Conservation (phyloP, 202 grass and related monocot species). For the Carex arenaria region DNA sequence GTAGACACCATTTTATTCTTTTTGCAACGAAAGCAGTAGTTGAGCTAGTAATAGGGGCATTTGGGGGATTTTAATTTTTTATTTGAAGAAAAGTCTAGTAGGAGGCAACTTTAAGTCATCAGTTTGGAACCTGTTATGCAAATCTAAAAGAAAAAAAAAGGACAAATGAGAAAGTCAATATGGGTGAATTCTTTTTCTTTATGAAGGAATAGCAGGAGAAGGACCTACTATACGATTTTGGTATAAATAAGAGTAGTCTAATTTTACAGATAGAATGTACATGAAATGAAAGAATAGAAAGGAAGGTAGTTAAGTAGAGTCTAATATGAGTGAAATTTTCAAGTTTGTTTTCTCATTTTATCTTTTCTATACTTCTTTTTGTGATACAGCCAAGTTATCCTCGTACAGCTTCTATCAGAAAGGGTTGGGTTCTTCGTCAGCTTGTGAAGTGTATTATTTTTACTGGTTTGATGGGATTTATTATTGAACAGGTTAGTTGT, state of each 20-base stretch:
- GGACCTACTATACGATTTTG: neutral
- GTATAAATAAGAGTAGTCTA: neutral
- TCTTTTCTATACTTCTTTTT: neutral
- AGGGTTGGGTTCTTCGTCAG: conserved; percentile 78
- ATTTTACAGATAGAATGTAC: neutral
- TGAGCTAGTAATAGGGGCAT: neutral
- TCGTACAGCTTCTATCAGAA: conserved; percentile 59
- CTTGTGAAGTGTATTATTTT: conserved; percentile 81
- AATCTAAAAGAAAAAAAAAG: neutral
- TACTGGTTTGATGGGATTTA: conserved; percentile 97
- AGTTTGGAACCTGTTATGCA: neutral
- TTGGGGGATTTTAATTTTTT: neutral
- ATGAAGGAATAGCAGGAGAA: neutral
- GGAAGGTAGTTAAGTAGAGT: neutral
- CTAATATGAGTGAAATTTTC: neutral
- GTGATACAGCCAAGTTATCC: conserved; percentile 83
- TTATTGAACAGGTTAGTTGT: conserved; percentile 85
- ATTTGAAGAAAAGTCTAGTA: neutral
- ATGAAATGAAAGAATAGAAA: neutral
- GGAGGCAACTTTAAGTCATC: neutral
- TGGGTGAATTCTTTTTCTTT: neutral
- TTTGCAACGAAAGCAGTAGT: neutral
- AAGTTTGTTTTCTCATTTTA: neutral
- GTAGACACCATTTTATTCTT: neutral
- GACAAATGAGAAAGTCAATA: neutral